Base-by-base conservation (phyloP, 139 green algal species). In the Yamagishiella unicocca region DNA sequence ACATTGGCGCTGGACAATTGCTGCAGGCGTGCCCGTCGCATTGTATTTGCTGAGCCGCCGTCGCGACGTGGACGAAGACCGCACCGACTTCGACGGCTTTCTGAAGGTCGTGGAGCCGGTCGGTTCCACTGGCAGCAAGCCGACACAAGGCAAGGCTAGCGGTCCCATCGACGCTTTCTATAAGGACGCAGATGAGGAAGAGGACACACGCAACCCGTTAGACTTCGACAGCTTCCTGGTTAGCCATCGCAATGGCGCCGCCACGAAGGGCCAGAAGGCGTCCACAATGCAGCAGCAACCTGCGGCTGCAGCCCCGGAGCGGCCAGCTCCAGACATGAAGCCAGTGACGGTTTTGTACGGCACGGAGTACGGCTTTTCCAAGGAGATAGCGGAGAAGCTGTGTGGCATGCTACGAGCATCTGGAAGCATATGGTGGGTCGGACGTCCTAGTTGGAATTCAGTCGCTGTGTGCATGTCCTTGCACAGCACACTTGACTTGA, bases 361-460 rank as follows among this genome's bases (percentile, higher is more conserved):
- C 79, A 98, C 96, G 0, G 96, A 98, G 90, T 98, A 95, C 77
- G 96, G 96, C 43, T 98, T 98, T 40, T 94, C 91, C 7, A 95
- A 95, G 79, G 96, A 98, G 89, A 95, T 98, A 67, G 96, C 95
- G 17, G 95, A 98, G 90, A 95, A 92, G 79, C 79, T 97, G 21
- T 67, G 64, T 2, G 68, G 46, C n/a, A 40, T 73, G 35, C 72
- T 97, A 38, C 90, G 90, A 31, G 74, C 55, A 1, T 74, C 37
- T 4, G 83, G 88, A 53, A 45, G 17, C 40, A 90, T 88, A 55
- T 95, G 92, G 92, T 95, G 88, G 37, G 37, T 64, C 14, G 17
- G 14, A 58, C 50, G 17, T 58, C 50, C 50, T n/a, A n/a, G n/a
- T n/a, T 58, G 50, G 50, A 58, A 58, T 58, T 58, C 14, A 17